Base-by-base conservation (phyloP, 179 eudicot genomes). In the Beta lomatogona region DNA sequence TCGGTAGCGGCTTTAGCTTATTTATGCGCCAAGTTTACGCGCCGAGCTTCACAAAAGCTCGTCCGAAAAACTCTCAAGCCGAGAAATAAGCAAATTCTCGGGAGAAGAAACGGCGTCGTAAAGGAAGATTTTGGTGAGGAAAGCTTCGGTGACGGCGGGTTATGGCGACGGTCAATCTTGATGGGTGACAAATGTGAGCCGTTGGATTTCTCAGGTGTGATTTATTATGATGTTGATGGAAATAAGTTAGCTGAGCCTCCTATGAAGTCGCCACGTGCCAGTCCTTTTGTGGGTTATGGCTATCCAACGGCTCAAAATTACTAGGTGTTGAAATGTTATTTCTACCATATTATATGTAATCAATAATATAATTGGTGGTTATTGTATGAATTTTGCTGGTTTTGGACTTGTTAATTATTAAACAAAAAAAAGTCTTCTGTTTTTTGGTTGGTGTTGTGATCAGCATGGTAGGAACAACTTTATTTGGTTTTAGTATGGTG, bases 111-210 rank as follows among this genome's bases (percentile, higher is more conserved):
- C 3, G 53, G 53, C 8, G 18, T 13, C 8, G 55, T n/a, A 22
- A 21, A 71, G 3, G 4, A 41, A 14, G 80, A 76, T 0, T 50
- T 59, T 19, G 85, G 84, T 0, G 85, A 82, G 36, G 69, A 31
- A 25, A 81, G 83, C 55, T 82, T 71, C 21, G 86, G 88, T 1
- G 89, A 86, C 7, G 90, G 77, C 3, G 89, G 89, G 15, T 4
- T 91, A 55, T 91, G 93, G 93, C 88, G 89, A 46, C 87, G 85
- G 76, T 31, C 83, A 0, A 89, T 91, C 44, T 67, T 91, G 81
- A 88, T 91, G 93, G 93, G 93, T 9, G 92, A 89, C 21, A 88
- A 89, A 55, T 91, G 92, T 79, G 79, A 89, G 80, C 93, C 93
- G 16, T 81, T 88, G 36, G 83, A 82, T 78, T 91, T 91, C 68